Conservation (phyloP, 2,329 filamentous ascomycete species). For the Aureobasidium sp. region DNA sequence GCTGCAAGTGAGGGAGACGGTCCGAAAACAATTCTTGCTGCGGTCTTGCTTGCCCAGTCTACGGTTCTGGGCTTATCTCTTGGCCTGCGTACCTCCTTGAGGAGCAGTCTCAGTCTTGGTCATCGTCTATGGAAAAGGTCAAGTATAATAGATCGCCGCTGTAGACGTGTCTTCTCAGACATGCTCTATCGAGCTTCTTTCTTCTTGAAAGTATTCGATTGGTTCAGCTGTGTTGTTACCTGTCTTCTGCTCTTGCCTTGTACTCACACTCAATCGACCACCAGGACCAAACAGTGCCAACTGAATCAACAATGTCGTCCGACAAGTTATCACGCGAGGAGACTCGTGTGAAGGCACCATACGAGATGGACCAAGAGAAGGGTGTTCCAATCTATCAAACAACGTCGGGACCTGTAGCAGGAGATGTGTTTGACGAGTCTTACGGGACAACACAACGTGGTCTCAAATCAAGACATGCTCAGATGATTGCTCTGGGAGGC, state of each 20-base stretch:
- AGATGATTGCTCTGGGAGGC: conserved; percentile 27
- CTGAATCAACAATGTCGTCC: neutral
- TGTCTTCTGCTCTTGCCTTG: neutral
- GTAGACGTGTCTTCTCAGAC: neutral
- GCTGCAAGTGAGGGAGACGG: neutral
- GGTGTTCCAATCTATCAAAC: neutral
- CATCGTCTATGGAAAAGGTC: neutral
- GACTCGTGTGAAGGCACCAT: neutral
- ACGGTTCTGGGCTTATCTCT: conserved; percentile 3
- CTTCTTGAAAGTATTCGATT: neutral
- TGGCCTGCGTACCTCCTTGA: neutral
- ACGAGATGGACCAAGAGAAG: conserved; percentile 1
- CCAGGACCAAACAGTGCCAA: neutral
- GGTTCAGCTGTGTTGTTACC: neutral
- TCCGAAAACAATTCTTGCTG: neutral
- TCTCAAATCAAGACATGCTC: conserved; percentile 30
- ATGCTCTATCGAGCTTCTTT: neutral
- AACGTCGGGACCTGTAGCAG: conserved; percentile 11
- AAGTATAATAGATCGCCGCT: neutral
- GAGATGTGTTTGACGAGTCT: conserved; percentile 19
- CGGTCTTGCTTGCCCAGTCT: neutral
- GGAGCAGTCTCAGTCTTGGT: neutral
- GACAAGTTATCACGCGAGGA: neutral
- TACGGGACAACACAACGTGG: conserved; percentile 31
- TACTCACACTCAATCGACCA: neutral